phyloP scores from a whole-genome alignment of 805 yeast species.

The Cyberlindnera veronae region DNA sequence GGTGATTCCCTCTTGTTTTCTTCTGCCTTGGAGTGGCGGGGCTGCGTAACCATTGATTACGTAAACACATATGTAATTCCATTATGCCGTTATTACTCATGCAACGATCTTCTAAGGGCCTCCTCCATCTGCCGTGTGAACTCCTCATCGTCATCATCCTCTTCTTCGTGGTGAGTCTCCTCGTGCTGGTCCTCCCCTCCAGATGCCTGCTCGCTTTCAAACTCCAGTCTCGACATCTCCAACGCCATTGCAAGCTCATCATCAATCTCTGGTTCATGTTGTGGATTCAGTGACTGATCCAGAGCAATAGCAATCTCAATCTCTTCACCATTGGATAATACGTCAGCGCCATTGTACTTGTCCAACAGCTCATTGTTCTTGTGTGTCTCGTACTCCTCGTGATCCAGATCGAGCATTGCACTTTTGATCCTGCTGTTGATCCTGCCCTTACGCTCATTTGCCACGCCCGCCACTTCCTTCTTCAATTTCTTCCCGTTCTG shows the following conservation, averaged over 20 bases:
- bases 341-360: conserved; percentile 24
- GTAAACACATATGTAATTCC: not conserved
- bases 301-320: conserved; percentile 27
- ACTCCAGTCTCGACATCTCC: conserved; percentile 13
- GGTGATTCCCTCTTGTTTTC: no score
- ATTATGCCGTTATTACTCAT: conserved; percentile 12
- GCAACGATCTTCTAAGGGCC: conserved; percentile 24
- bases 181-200: not conserved
- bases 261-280: conserved; percentile 2
- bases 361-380: conserved; percentile 15
- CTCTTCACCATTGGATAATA: conserved; percentile 19
- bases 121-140: conserved; percentile 20
- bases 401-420: conserved; percentile 23
- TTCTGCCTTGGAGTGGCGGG: no score
- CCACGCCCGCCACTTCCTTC: conserved; percentile 11
- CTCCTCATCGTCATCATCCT: conserved; percentile 16
- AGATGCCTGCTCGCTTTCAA: no score
- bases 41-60: no score
- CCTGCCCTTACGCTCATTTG: conserved; percentile 21
- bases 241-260: conserved; percentile 13
- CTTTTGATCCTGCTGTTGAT: conserved; percentile 18
- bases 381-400: conserved; percentile 13
- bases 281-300: conserved; percentile 20
- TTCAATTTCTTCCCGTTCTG: conserved; percentile 12
- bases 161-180: not conserved